Conservation (phyloP, 805 yeast species). For the Diddensiella santjacobensis region DNA sequence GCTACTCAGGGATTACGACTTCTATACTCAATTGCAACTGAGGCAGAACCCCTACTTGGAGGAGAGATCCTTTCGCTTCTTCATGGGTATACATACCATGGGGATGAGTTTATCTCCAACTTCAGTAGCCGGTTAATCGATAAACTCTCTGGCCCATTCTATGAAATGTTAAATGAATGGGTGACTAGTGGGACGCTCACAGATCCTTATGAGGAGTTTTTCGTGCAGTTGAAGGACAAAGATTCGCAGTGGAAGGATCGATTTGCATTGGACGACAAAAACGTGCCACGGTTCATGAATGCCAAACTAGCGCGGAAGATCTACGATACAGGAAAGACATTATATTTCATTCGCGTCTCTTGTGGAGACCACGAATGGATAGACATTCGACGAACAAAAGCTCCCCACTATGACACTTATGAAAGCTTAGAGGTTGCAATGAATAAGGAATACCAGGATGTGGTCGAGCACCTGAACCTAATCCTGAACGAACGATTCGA, state of each 20-base stretch:
- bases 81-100: constrained; percentile 51
- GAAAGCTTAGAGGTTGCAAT: constrained; percentile 26
- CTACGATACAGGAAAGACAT: constrained; percentile 61
- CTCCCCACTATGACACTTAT: constrained; percentile 19
- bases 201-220: constrained; percentile 59
- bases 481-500: constrained; percentile 48
- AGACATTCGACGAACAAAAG: constrained; percentile 25
- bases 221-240: constrained; percentile 36
- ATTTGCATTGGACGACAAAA: constrained; percentile 24
- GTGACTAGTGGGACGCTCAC: constrained; percentile 59
- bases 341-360: constrained; percentile 56
- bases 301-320: constrained; percentile 27
- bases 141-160: constrained; percentile 55
- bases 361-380: constrained; percentile 71
- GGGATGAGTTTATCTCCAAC: constrained; percentile 52
- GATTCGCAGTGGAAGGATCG: constrained; percentile 23
- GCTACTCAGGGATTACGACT: constrained; percentile 57
- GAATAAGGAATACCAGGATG: constrained; percentile 44
- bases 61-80: constrained; percentile 54
- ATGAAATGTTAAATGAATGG: constrained; percentile 62
- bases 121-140: constrained; percentile 44
- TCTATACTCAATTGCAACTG: constrained; percentile 41
- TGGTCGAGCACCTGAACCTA: constrained; percentile 48
- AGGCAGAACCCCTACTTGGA: constrained; percentile 38
- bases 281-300: constrained; percentile 40